Evolutionary conservation across 176 grass and related monocot genomes (phyloP), one percentile per base, ranked within the genome.

Genomic region (Oryza officinalis): DNA sequence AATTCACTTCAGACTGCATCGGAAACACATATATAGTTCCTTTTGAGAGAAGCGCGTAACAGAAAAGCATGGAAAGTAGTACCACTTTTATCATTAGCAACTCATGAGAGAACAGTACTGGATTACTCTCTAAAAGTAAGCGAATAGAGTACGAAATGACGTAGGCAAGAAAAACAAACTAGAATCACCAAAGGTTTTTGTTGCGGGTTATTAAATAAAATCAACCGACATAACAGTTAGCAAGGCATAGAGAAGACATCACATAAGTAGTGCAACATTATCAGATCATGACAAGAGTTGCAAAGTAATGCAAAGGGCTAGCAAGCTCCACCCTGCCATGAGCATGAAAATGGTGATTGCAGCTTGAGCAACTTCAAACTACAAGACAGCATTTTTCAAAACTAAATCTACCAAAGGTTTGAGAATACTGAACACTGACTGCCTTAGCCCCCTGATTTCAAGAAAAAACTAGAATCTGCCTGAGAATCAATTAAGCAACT

Each of bases 1-100:
- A 97, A 92, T 97, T 94, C 28, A 97, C 92, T 86, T 97, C 94
- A 76, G 94, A 94, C 92, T 97, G 81, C 76, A 86, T 69, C 22
- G 25, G 64, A 77, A 72, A 71, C 35, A 74, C 49, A 64, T n/a
- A n/a, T n/a, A n/a, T 0, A 69, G 74, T 69, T 79, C 63, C 8
- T 74, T 47, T 47, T 86, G 6, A 77, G 65, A 32, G 9, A 77
- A 45, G 27, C 11, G 3, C 27, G n/a, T 49, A 78, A 59, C 8
- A 30, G 17, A 18, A 71, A 8, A 80, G 26, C 35, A 43, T 41
- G 33, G 25, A 69, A 22, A 54, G 1, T 44, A 11, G 7, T 45
- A 43, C 13, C 71, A 2, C n/a, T 52, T 63, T 1, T 15, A 33
- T 11, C 31, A 43, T 59, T 22, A 26, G n/a, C 15, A 65, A 74